Evolutionary conservation across 805 yeast genomes (phyloP).

Genomic region (Schwanniomyces vanrijiae): DNA sequence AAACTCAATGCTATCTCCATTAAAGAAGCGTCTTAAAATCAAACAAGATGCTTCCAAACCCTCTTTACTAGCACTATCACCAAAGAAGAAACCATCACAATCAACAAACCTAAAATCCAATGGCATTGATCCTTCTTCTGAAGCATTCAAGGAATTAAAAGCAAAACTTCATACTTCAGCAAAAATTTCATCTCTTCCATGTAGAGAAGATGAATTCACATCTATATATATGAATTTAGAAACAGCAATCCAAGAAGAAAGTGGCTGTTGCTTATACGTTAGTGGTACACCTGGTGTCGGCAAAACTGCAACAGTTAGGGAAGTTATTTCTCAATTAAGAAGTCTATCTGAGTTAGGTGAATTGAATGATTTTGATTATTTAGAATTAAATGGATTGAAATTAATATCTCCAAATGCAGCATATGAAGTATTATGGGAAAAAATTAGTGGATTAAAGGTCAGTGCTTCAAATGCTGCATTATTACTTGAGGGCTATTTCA

Average conservation of each 20-base stretch:
- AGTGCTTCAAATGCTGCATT: slow-evolving; percentile 65
- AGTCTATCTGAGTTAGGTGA: slow-evolving; percentile 26
- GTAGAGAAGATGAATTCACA: slow-evolving; percentile 82
- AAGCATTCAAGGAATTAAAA: slow-evolving; percentile 37
- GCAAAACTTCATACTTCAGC: slow-evolving; percentile 46
- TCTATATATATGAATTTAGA: slow-evolving; percentile 68
- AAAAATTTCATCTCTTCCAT: slow-evolving; percentile 61
- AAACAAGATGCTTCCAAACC: slow-evolving; percentile 10
- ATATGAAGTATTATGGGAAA: slow-evolving; percentile 81
- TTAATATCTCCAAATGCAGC: slow-evolving; percentile 76
- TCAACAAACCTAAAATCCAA: slow-evolving; percentile 12
- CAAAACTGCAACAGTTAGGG: slow-evolving; percentile 89
- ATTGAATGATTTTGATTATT: slow-evolving; percentile 55
- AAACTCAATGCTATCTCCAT: slow-evolving; percentile 7
- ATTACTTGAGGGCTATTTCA: slow-evolving; percentile 70
- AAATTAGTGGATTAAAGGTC: slow-evolving; percentile 56
- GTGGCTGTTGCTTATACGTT: slow-evolving; percentile 84
- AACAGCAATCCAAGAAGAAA: slow-evolving; percentile 63
- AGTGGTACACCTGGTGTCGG: slow-evolving; percentile 99
- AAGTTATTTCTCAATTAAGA: slow-evolving; percentile 71
- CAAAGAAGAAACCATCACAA: slow-evolving; percentile 13
- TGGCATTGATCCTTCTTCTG: slow-evolving; percentile 20
- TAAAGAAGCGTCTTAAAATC: slow-evolving; percentile 10
- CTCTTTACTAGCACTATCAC: slow-evolving; percentile 11
- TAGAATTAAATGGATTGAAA: slow-evolving; percentile 91